Evolutionary conservation across 805 yeast genomes (phyloP), one percentile per base, ranked within the genome.

Genomic region (Kuraishia borneana): DNA sequence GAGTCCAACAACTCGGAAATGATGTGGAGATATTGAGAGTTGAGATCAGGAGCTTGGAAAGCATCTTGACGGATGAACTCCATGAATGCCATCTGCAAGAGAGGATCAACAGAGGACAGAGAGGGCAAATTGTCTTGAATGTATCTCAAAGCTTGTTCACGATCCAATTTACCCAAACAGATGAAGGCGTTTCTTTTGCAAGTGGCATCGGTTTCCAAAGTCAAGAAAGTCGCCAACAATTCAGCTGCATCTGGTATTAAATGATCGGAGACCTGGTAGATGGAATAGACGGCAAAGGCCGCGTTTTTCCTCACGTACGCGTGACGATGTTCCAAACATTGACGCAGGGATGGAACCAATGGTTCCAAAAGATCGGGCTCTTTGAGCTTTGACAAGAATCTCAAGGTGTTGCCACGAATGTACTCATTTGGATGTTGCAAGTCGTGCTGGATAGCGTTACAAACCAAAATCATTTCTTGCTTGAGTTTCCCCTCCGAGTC

Each of bases 301-400:
- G 98, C 98, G 54, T 92, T 89, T 58, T 92, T 92, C 54, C 99
- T 79, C 42, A 92, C 98, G 51, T 94, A 92, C 7, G 97, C 95
- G 59, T 92, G 97, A 46, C 98, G 81, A 60, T 92, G 96, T 45
- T 84, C 95, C 47, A 94, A 66, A 62, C 96, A 87, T 38, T 76
- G 75, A 49, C 96, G 75, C 30, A 87, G 88, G 28, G 92, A 78
- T 21, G 97, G 96, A 28, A 92, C 92, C 58, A 92, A 70, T 35
- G 96, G 95, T 60, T 94, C 98, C 53, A 92, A 70, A 43, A 92
- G 70, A 56, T 92, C 98, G 2, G 94, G 81, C 61, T 92, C 97
- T 52, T 77, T 81, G 53, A 92, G 68, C 54, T 92, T 94, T 39
- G 89, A 74, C 51, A 94, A 69, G 58, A 87, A 89, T 50, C 97